Conservation (phyloP, 1,139 yeast genomes). For the Saccharomyces hybrid region DNA sequence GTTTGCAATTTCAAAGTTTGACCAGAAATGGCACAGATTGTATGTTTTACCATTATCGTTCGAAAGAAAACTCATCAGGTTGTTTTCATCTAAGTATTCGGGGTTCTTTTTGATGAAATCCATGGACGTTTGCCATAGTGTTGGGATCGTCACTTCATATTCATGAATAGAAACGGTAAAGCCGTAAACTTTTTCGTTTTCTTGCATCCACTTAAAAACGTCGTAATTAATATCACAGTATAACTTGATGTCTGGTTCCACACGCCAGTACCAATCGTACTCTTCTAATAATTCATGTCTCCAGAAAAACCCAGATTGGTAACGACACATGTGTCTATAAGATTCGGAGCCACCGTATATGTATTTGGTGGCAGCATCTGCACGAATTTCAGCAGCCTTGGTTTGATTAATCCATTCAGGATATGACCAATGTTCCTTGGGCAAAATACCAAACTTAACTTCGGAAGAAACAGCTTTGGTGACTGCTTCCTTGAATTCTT, state of each 20-base stretch:
- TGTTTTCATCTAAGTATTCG: slow-evolving; percentile 54
- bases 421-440: slow-evolving; percentile 46
- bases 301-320: slow-evolving; percentile 85
- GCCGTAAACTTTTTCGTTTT: slow-evolving; percentile 63
- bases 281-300: slow-evolving; percentile 64
- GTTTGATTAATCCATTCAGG: slow-evolving; percentile 56
- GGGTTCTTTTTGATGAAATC: slow-evolving; percentile 59
- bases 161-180: slow-evolving; percentile 83
- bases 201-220: slow-evolving; percentile 75
- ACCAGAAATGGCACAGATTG: slow-evolving; percentile 84
- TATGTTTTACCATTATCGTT: slow-evolving; percentile 59
- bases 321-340: slow-evolving; percentile 88
- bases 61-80: slow-evolving; percentile 63
- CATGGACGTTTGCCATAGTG: slow-evolving; percentile 75
- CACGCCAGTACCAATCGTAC: slow-evolving; percentile 91
- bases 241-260: slow-evolving; percentile 74
- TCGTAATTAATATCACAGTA: slow-evolving; percentile 79
- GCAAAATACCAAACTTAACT: slow-evolving; percentile 50
- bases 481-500: slow-evolving; percentile 44
- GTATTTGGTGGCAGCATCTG: slow-evolving; percentile 37
- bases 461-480: slow-evolving; percentile 40
- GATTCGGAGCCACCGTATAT: slow-evolving; percentile 58
- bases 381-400: slow-evolving; percentile 48
- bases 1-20: slow-evolving; percentile 74
- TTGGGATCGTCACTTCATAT: slow-evolving; percentile 66